Base-by-base conservation (phyloP, 192 early-diverging fungal genomes). In the Helicostylum pulchrum region DNA sequence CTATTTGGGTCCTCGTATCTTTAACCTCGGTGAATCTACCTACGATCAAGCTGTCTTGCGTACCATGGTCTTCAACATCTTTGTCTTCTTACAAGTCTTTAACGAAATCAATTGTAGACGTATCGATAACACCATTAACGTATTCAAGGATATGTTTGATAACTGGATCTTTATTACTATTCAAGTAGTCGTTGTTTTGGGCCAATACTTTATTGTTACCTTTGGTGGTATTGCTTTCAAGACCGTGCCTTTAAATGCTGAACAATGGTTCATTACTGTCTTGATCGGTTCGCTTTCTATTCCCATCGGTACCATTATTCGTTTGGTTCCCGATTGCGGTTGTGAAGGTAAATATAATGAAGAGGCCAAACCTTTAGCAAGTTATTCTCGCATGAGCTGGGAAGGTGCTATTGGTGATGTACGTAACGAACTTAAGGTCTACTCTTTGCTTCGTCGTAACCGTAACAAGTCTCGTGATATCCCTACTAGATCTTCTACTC, bases 11-110 rank as follows among this genome's bases (percentile, higher is more conserved):
- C 78, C 75, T 31, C 65, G 68, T 12, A 72, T 89, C 61, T 91
- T 91, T 76, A 79, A 84, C 53, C 81, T 88, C 48, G 59, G 52
- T 31, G 47, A 71, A 23, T 21, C 63, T 36, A 42, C 60, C 3
- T 48, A 68, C 7, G 81, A 84, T 51, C 31, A 75, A 34, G 61
- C 64, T 11, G 73, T 79, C 14, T 73, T 88, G 47, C 85, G 86
- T 57, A 90, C 93, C 30, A 80, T 94, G 69, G 88, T 95, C 21
- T 96, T 96, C 80, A 97, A 97, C 79, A 78, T 87, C 8, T 97
- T 96, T 80, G 92, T 97, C 17, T 94, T 93, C 78, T 83, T 92
- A 53, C 94, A 97, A 77, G 82, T 96, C 17, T 96, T 97, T 73
- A 97, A 97, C 76, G 89, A 93, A 72, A 80, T 97, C 78, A 97